Evolutionary conservation across 495 filamentous ascomycete genomes (phyloP), one percentile per base, ranked within the genome.

Genomic region (Rostrohypoxylon terebratum): DNA sequence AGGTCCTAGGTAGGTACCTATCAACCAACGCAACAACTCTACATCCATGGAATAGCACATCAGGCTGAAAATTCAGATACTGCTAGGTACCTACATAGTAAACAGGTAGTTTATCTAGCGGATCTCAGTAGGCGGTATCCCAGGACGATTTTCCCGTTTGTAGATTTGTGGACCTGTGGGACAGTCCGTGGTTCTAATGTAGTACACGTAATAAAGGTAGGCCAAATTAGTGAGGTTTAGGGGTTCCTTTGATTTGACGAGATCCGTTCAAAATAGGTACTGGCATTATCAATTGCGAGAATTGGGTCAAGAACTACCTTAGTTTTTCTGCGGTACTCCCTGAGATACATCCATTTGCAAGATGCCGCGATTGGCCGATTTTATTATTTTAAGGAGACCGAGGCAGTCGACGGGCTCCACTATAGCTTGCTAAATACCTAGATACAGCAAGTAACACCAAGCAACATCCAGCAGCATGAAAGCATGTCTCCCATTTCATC

Each of bases 61-160:
- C 21, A 51, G 54, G 33, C 59, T 59, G 44, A 42, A 38, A 48
- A 50, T 53, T 51, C 21, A 54, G 16, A 67, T 70, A 53, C n/a
- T n/a, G n/a, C n/a, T n/a, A n/a, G n/a, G n/a, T n/a, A n/a, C n/a
- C n/a, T n/a, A n/a, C n/a, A n/a, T n/a, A n/a, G n/a, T n/a, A n/a
- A n/a, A n/a, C n/a, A n/a, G 53, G 44, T 62, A 63, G 66, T 69
- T 62, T 59, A 74, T 74, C 71, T 74, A 31, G 66, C 60, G 55
- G 70, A 69, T 73, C 71, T 73, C 59, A 69, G 40, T 73, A 67
- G 42, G 38, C 61, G 71, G 66, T 45, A 74, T 63, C 61, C 59
- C 38, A 66, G 44, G 66, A 45, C 48, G 62, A 62, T 69, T 69
- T 66, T 66, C 71, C 71, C 63, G 60, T 66, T 67, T 63, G 71